Percentiles rank a stretch among this genome's conserved stretches.
Conservation (phyloP, 202 grass and related monocot species). For the Dendrocalamus latiflorus region DNA sequence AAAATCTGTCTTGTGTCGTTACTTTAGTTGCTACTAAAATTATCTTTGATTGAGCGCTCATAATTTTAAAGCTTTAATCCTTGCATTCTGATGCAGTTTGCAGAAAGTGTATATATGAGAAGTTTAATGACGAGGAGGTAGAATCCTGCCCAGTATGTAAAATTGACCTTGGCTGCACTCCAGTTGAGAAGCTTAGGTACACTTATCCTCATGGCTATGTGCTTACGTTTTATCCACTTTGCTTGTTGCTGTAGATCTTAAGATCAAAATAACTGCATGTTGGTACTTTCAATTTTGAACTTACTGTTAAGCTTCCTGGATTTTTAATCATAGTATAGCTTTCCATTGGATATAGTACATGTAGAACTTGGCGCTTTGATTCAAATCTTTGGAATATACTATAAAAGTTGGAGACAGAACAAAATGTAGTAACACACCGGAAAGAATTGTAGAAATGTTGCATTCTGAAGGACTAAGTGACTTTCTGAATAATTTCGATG, state of each 20-base stretch:
- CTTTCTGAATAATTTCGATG: neutral
- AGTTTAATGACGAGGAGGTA: constrained; percentile 68
- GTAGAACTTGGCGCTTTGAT: neutral
- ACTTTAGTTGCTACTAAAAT: constrained; percentile 1
- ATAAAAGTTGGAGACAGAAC: neutral
- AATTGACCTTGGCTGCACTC: constrained; percentile 70
- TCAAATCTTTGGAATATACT: neutral
- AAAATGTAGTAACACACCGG: neutral
- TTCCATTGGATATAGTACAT: neutral
- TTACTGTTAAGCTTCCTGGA: no score
- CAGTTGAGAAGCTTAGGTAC: constrained; percentile 94
- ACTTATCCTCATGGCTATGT: constrained; percentile 16
- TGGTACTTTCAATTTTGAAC: neutral
- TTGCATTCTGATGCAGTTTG: constrained; percentile 60
- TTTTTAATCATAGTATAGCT: no score
- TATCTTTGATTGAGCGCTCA: neutral
- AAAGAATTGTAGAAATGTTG: constrained; percentile 13
- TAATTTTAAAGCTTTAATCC: neutral
- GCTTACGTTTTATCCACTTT: neutral
- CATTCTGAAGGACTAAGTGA: neutral
- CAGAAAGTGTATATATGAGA: constrained; percentile 78
- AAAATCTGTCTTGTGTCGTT: neutral
- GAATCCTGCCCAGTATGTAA: constrained; percentile 81
- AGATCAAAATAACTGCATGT: neutral
- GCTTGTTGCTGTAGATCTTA: constrained; percentile 13